Conservation (phyloP, 2,329 filamentous ascomycete species). For the Aspergillus novoparasiticus region DNA sequence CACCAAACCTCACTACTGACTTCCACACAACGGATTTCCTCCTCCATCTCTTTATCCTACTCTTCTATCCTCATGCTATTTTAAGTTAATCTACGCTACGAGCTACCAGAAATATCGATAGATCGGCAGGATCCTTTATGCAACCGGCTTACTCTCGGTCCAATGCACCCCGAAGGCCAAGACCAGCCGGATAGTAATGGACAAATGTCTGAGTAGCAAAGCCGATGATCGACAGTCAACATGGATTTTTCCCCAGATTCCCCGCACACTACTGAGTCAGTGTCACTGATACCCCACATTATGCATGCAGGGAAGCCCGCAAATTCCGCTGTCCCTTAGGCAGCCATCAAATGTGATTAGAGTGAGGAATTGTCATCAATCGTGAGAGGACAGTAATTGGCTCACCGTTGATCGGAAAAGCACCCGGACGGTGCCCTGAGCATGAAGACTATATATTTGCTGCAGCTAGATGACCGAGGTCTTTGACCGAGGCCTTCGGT, state of each 20-base stretch:
- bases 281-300: neutral
- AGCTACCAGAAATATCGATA: neutral
- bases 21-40: neutral
- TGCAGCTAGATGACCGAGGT: neutral
- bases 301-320: neutral
- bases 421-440: neutral
- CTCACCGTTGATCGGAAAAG: neutral
- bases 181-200: neutral
- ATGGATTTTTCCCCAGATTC: neutral
- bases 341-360: neutral
- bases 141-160: neutral
- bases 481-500: neutral
- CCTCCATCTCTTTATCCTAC: too few relatives aligned
- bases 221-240: neutral
- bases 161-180: neutral
- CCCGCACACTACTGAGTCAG: neutral
- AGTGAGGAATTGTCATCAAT: neutral
- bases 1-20: neutral
- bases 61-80: too few relatives aligned
- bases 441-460: neutral
- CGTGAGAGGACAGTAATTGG: neutral
- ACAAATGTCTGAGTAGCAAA: neutral
- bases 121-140: neutral
- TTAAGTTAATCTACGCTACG: accelerated
- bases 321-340: neutral